Evolutionary conservation across 495 filamentous ascomycete species (phyloP), one percentile per base, ranked within the genome.

Genomic region (Xylaria palmicola): DNA sequence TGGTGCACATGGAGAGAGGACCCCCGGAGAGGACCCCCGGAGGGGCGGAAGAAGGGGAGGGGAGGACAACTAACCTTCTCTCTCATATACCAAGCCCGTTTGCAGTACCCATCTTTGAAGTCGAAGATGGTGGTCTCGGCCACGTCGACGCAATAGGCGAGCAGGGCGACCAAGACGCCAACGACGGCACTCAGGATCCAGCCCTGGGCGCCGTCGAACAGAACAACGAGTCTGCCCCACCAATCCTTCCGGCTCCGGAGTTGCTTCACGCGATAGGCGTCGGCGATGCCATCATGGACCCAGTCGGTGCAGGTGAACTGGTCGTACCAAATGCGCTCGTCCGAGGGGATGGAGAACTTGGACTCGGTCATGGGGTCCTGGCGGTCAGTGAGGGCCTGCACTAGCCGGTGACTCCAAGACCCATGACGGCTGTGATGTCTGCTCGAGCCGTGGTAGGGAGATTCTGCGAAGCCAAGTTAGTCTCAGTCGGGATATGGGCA

Each of bases 301-400:
- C 93, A 98, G 73, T 98, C 94, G 65, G 93, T 98, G 9, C 90
- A 96, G 6, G 93, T 97, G 74, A 98, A 97, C 74, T 98, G 94
- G 77, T 98, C 93, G 74, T 98, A 98, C 94, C 94, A 98, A 12
- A 94, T 90, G 17, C 94, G 85, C 51, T 98, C 92, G 68, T 98
- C 91, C 27, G 85, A 73, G 54, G 82, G 85, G 13, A 86, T 68
- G 19, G 80, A 83, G 63, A 80, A 74, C 59, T 88, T 89, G 9
- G 81, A 84, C 39, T 87, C 85, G 20, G 80, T 63, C 56, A 86
- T 75, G 41, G 75, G 80, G 68, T 77, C 79, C 66, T 64, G 64
- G 50, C 76, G 66, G 75, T 83, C 77, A 19, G 72, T 73, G 49
- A 78, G 59, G 68, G 74, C 80, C 58, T 72, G 80, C 62, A 72